These are phyloP conservation scores for Dendryphion nanum DNA, from an alignment of 2,329 filamentous ascomycete genomes.

Conservation along the genomic window DNA sequence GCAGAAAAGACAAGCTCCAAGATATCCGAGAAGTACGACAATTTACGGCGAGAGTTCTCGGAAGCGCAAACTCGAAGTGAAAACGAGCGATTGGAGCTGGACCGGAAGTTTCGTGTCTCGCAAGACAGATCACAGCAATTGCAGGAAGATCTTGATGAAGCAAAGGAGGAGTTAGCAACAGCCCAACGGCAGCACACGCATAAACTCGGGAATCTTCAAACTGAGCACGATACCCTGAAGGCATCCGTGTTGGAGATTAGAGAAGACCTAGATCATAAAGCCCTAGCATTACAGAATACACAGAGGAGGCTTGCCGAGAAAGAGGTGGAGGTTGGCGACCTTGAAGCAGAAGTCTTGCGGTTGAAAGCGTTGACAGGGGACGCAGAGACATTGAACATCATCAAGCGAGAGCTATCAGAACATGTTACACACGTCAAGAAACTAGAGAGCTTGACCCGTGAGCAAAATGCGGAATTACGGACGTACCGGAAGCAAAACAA, in stretches of 20 bases:
- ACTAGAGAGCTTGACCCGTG: conserved; percentile 76
- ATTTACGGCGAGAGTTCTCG: conserved; percentile 54
- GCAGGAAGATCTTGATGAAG: conserved; percentile 81
- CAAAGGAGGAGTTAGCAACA: conserved; percentile 69
- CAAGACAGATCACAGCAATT: conserved; percentile 71
- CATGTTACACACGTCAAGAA: conserved; percentile 89
- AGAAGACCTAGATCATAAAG: conserved; percentile 57
- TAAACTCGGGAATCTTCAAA: conserved; percentile 59
- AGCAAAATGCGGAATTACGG: conserved; percentile 76
- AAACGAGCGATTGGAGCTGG: conserved; percentile 56
- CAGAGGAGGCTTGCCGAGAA: conserved; percentile 68
- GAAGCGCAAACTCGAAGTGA: conserved; percentile 54
- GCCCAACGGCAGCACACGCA: conserved; percentile 65
- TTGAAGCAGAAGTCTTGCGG: conserved; percentile 81
- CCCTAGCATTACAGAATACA: conserved; percentile 56
- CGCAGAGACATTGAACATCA: conserved; percentile 77
- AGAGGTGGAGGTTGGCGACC: conserved; percentile 67
- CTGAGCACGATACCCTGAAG: conserved; percentile 58
- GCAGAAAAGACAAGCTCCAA: conserved; percentile 54
- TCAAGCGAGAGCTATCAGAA: conserved; percentile 84
- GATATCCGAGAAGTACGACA: conserved; percentile 55
- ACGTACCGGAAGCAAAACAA: conserved; percentile 78
- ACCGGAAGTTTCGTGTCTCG: conserved; percentile 54
- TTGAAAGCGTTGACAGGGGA: conserved; percentile 86
- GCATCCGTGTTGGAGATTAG: conserved; percentile 60